Percentiles rank a stretch among this genome's conserved stretches.
These are phyloP conservation scores for Perilla frutescens DNA, from an alignment of 257 asterid species.

Conservation along the genomic window DNA sequence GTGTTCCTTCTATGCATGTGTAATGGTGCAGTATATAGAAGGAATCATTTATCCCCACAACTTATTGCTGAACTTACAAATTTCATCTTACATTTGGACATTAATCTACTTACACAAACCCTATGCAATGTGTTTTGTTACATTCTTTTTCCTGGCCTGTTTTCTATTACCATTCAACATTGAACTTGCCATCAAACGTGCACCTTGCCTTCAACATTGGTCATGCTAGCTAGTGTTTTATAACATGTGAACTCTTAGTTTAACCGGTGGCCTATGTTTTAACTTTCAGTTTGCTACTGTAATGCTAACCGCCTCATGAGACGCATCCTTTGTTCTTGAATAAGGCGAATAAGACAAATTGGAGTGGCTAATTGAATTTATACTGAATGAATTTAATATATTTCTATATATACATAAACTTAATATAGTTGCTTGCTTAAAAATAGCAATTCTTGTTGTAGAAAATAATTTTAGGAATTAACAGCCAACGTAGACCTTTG, in stretches of 20 bases:
- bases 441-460: background rate
- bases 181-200: background rate
- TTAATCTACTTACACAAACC: slow-evolving; percentile 5
- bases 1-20: slow-evolving; percentile 18
- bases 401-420: too few species aligned
- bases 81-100: slow-evolving; percentile 3
- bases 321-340: slow-evolving; percentile 12
- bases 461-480: slow-evolving; percentile 20
- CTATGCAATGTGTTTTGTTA: slow-evolving; percentile 2
- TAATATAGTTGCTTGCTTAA: too few species aligned
- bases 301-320: slow-evolving; percentile 2
- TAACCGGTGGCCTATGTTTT: slow-evolving; percentile 6
- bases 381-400: too few species aligned
- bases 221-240: background rate
- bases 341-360: slow-evolving; percentile 10
- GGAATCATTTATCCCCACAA: background rate
- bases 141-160: slow-evolving; percentile 27
- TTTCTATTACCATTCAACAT: background rate
- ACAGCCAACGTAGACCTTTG: background rate
- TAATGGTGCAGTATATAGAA: background rate
- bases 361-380: background rate
- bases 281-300: slow-evolving; percentile 18
- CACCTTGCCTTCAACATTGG: slow-evolving; percentile 17
- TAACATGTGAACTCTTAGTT: slow-evolving; percentile 10
- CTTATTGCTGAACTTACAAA: slow-evolving; percentile 18